phyloP scores from a whole-genome alignment of 2,329 filamentous ascomycete genomes.

The Hymenoscyphus scutula region DNA sequence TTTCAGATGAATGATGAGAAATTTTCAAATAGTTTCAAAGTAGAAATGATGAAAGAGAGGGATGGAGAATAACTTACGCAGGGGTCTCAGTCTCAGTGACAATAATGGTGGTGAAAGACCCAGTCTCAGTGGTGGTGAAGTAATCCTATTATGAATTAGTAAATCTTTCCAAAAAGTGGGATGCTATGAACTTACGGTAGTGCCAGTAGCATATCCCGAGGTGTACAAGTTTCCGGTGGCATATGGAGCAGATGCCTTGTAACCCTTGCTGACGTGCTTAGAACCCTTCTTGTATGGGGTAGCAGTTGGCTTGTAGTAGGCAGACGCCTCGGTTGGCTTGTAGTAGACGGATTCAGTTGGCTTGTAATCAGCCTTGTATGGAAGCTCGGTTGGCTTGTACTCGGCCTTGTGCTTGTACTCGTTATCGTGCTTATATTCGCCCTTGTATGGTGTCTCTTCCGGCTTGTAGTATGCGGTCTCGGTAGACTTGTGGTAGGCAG shows the following conservation, averaged over 20 bases:
- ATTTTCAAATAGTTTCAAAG: too few relatives aligned
- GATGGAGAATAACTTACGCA: not conserved
- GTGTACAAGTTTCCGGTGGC: not conserved
- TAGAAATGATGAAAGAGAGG: not conserved
- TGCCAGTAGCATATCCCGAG: not conserved
- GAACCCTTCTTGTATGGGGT: slow-evolving; percentile 1
- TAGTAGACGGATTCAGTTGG: too few relatives aligned
- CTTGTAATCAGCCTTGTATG: not conserved
- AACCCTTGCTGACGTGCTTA: not conserved
- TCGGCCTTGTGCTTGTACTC: not conserved
- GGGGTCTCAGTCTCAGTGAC: not conserved
- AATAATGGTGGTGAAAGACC: not conserved
- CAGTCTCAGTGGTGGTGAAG: not conserved
- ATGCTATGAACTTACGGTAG: not conserved
- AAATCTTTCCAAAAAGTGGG: not conserved
- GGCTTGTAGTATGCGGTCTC: not conserved
- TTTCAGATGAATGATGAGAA: too few relatives aligned
- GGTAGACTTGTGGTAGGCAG: not conserved
- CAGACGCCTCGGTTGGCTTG: too few relatives aligned
- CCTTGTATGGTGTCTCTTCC: not conserved
- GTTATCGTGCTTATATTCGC: not conserved
- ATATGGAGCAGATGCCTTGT: not conserved
- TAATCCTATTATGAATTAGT: not conserved
- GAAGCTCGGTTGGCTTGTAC: not conserved
- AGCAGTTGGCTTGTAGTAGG: not conserved